Conservation (phyloP, 306 rosid species). For the Trifolium subterraneum region DNA sequence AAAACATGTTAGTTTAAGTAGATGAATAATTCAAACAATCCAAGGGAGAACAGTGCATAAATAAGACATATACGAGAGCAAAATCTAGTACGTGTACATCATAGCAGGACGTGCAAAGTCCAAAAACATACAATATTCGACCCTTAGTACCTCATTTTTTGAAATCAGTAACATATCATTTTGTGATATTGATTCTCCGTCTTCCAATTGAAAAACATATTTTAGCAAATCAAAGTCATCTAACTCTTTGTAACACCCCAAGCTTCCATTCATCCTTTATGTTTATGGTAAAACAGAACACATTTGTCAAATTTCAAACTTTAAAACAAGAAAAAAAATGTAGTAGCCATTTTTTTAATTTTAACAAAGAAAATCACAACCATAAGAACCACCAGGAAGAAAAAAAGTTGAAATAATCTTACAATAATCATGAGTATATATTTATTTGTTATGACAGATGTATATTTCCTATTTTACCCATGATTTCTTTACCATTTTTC, state of each 20-base stretch:
- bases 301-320: conserved; percentile 27
- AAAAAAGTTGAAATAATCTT: background rate
- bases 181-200: conserved; percentile 60
- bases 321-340: conserved; percentile 7
- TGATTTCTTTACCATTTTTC: too few relatives aligned
- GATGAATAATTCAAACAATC: conserved; percentile 8
- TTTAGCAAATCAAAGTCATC: conserved; percentile 79
- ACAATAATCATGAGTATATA: background rate
- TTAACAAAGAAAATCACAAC: background rate
- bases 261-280: conserved; percentile 69
- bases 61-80: background rate
- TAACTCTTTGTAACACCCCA: conserved; percentile 64
- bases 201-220: conserved; percentile 49
- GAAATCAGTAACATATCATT: conserved; percentile 86
- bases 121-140: conserved; percentile 24
- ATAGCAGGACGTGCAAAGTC: conserved; percentile 1
- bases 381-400: background rate
- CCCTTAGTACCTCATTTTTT: conserved; percentile 74
- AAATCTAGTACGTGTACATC: background rate
- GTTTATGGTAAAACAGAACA: too few relatives aligned
- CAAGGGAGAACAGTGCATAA: conserved; percentile 6
- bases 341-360: background rate
- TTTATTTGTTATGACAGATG: too few relatives aligned
- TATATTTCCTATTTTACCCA: too few relatives aligned
- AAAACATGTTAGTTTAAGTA: conserved; percentile 30